These are phyloP conservation scores for Yamadazyma scolyti DNA, from an alignment of 805 yeast genomes.

Conservation along the genomic window DNA sequence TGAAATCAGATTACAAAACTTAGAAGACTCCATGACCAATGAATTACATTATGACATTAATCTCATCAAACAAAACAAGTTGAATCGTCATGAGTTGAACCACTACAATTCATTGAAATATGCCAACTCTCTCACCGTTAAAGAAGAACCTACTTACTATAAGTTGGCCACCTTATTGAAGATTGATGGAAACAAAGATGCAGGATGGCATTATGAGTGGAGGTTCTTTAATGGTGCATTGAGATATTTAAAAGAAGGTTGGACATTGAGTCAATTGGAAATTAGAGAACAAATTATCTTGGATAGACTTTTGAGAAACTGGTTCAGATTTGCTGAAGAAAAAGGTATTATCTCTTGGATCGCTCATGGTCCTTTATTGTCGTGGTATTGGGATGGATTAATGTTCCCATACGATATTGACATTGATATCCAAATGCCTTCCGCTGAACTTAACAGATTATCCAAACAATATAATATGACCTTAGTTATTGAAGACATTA, in stretches of 20 bases:
- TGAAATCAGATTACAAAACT: constrained; percentile 23
- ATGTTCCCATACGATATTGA: constrained; percentile 28
- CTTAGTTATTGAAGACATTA: constrained; percentile 26
- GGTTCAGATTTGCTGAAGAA: constrained; percentile 23
- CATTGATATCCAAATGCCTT: constrained; percentile 30
- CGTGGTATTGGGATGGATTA: constrained; percentile 31
- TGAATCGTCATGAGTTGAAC: constrained; percentile 18
- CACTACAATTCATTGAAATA: constrained; percentile 23
- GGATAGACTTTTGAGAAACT: constrained; percentile 22
- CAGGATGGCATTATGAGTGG: constrained; percentile 58
- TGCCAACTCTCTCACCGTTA: constrained; percentile 17
- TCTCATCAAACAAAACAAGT: constrained; percentile 2
- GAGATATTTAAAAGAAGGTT: constrained; percentile 35
- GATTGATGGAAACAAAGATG: constrained; percentile 29
- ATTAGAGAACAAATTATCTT: constrained; percentile 19
- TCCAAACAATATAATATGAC: constrained; percentile 23
- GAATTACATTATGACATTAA: constrained; percentile 12
- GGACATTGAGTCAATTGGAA: constrained; percentile 22
- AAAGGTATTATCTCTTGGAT: constrained; percentile 25
- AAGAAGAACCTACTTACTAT: constrained; percentile 35
- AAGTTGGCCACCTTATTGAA: constrained; percentile 25
- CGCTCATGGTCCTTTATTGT: constrained; percentile 25
- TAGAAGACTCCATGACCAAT: constrained; percentile 14
- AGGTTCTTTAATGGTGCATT: constrained; percentile 58
- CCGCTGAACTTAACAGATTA: constrained; percentile 18